Evolutionary conservation across 2,329 filamentous ascomycete genomes (phyloP).

Genomic region (Penicillium fuscoglaucum): DNA sequence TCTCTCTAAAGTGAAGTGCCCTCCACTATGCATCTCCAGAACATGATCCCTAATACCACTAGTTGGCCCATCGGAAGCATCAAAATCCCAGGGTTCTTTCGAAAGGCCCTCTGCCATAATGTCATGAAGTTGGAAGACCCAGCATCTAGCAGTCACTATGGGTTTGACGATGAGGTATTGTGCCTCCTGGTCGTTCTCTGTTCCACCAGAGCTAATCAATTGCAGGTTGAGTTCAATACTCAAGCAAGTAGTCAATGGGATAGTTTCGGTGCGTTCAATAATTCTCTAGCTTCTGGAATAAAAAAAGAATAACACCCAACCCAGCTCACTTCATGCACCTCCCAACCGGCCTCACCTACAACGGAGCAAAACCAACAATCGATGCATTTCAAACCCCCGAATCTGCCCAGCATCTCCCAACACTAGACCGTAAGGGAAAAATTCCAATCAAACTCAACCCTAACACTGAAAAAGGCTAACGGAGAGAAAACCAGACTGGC

Average conservation of each 20-base stretch:
- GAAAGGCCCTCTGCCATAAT: conserved; percentile 36
- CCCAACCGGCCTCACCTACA: conserved; percentile 33
- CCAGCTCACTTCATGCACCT: conserved; percentile 26
- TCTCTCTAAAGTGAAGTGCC: conserved; percentile 46
- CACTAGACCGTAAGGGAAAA: conserved; percentile 21
- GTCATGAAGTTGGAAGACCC: conserved; percentile 28
- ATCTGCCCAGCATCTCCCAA: conserved; percentile 19
- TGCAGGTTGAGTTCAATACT: conserved; percentile 46
- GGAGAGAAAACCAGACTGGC: conserved; percentile 36
- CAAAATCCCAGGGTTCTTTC: conserved; percentile 38
- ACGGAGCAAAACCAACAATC: conserved; percentile 31
- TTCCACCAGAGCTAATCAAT: background rate
- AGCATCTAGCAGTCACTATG: conserved; percentile 37
- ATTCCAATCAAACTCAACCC: background rate
- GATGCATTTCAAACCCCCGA: conserved; percentile 22
- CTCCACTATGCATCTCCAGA: background rate
- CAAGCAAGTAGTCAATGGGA: conserved; percentile 51
- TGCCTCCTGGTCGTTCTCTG: background rate
- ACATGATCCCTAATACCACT: background rate
- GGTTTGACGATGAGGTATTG: conserved; percentile 47
- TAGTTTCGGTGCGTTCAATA: conserved; percentile 40
- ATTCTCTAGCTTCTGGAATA: background rate
- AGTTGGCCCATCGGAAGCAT: conserved; percentile 34
- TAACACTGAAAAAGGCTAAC: background rate
- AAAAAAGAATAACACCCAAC: background rate